phyloP scores from a whole-genome alignment of 2,329 filamentous ascomycete genomes.

The Alternaria dauci region DNA sequence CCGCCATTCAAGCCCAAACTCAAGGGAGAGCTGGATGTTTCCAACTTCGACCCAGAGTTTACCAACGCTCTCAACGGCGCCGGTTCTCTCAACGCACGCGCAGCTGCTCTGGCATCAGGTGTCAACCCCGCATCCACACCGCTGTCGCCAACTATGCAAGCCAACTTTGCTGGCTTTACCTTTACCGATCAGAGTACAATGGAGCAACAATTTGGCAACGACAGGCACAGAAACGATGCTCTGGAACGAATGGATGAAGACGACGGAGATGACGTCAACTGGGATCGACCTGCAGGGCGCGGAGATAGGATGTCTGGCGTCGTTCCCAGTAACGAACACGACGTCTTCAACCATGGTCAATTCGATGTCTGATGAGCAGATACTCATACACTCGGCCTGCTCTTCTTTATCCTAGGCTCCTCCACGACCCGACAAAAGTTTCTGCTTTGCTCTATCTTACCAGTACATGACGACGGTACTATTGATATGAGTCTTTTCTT shows the following conservation, averaged over 20 bases:
- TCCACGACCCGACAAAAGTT: conserved; percentile 41
- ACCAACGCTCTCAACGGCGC: conserved; percentile 91
- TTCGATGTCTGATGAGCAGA: conserved; percentile 46
- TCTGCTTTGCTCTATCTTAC: conserved; percentile 31
- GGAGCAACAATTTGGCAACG: conserved; percentile 74
- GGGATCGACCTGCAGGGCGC: conserved; percentile 51
- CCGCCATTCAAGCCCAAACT: conserved; percentile 98
- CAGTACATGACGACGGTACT: conserved; percentile 29
- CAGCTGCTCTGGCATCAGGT: conserved; percentile 83
- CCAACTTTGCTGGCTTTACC: conserved; percentile 97
- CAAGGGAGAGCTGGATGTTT: conserved; percentile 94
- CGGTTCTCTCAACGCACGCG: conserved; percentile 86
- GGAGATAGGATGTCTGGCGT: conserved; percentile 63
- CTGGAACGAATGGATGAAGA: conserved; percentile 57
- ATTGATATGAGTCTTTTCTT: conserved; percentile 33
- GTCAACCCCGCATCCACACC: conserved; percentile 87
- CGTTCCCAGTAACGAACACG: conserved; percentile 55
- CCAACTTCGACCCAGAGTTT: conserved; percentile 98
- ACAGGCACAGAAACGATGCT: conserved; percentile 49
- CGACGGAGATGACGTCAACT: conserved; percentile 53
- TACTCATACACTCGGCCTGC: conserved; percentile 6
- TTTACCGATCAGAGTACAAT: conserved; percentile 98
- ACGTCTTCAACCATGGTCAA: conserved; percentile 58
- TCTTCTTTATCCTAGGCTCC: conserved; percentile 15
- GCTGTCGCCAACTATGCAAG: conserved; percentile 92